Evolutionary conservation across 2,329 filamentous ascomycete species (phyloP), one percentile per base, ranked within the genome.

Genomic region (Pseudogymnoascus sp.): DNA sequence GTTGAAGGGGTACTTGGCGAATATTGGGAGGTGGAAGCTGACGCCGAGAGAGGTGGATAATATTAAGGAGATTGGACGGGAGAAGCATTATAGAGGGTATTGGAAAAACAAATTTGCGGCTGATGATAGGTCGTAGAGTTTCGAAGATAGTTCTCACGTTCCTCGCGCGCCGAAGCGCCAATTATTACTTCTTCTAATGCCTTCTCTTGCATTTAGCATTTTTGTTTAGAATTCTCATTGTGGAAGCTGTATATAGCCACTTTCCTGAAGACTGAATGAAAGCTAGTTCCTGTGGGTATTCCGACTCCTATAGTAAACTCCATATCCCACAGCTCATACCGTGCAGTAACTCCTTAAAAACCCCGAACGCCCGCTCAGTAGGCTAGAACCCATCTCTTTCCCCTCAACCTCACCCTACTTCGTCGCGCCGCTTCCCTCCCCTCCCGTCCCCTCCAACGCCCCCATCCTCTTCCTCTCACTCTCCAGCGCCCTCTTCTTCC

Each of bases 51-150:
- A 89, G 73, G 75, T 89, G 11, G 73, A 79, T 53, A 78, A 82
- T 61, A 84, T 89, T 65, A 71, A 78, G 0, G 77, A 81, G 67
- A 69, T 80, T 37, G 87, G 87, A 1, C 76, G 76, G 67, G 71
- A 84, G 77, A 87, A 86, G 75, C 83, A 89, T 72, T 85, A 76
- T 69, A 79, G 86, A 33, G 81, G 75, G 0, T 89, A 84, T 71
- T 89, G 84, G 84, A 75, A 66, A 2, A 67, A 80, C 14, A 78
- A 77, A 64, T 87, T 85, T 72, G 79, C 72, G 8, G 72, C 73
- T 1, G 78, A 84, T 64, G 86, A 89, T 68, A 72, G 74, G 64
- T 74, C 77, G 16, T 82, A 66, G 60, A 6, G 38, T 26, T 26
- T 19, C 19, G n/a, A 22, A 60, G 16, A 41, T 35, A 22, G 35